Base-by-base conservation (phyloP, 345 rosid species). In the Linum tenue region DNA sequence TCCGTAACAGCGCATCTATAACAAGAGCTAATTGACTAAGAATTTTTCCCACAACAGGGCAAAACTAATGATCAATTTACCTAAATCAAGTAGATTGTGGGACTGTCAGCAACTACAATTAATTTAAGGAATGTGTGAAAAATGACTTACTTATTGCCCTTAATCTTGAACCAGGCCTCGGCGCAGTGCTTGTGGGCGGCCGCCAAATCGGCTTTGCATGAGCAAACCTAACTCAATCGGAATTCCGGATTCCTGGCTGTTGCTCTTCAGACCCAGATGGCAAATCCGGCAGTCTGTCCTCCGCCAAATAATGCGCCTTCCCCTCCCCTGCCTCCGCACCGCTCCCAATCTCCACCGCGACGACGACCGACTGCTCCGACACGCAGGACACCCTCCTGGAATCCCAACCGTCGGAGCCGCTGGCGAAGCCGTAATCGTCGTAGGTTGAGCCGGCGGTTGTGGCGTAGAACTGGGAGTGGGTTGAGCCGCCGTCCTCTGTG, bases 111-210 rank as follows among this genome's bases (percentile, higher is more conserved):
- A n/a, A n/a, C n/a, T n/a, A n/a, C n/a, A n/a, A n/a, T n/a, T n/a
- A n/a, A n/a, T n/a, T n/a, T n/a, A n/a, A n/a, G n/a, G n/a, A n/a
- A n/a, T n/a, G n/a, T n/a, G n/a, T n/a, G n/a, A n/a, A n/a, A n/a
- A 48, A 48, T 48, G 2, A 81, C 88, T 80, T 66, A 91, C 99
- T 78, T 85, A 78, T 90, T 88, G 74, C 99, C 97, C 75, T 72
- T 94, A 73, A 94, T 94, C 82, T 88, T 88, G 84, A 94, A 90
- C 99, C 99, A 94, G 60, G 96, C 76, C 66, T 94, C 99, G 6
- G 99, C 97, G 67, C 99, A 94, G 39, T 83, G 85, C 80, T 81
- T 90, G 73, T 94, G 99, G 65, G 99, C 97, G 82, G 88, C 80
- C 67, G 95, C 97, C 66, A 94, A 77, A 84, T 94, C 99, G n/a